Base-by-base conservation (phyloP, 129 eudicot species). In the Escallonia rubra region DNA sequence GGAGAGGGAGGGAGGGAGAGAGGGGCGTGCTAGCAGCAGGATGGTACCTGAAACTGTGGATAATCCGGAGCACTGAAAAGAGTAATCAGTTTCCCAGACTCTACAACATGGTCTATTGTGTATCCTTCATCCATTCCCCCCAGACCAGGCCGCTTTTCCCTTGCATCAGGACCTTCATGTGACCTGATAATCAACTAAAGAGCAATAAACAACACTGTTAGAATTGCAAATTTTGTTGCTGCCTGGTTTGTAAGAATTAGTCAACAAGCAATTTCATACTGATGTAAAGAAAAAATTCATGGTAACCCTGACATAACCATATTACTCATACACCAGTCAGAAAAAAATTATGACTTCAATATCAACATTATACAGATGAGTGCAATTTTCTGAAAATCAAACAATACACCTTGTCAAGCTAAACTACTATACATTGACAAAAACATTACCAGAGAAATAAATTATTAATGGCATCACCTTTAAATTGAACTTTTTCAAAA, bases 131-230 rank as follows among this genome's bases (percentile, higher is more conserved):
- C 85, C 99, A 93, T 93, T 77, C 88, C 87, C 69, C 85, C 92
- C 41, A 93, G 89, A 69, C 89, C 96, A 61, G 92, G 70, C 38
- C 99, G 74, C 75, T 93, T 93, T 74, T 89, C 95, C 83, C 99
- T 82, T 69, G 99, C 99, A 72, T 93, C 99, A 57, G 99, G 99
- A 66, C 99, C 99, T 81, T 93, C 99, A 71, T 93, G 99, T 67
- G 99, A 93, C 81, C 99, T 82, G 46, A 93, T 86, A 75, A 93
- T 85, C 65, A 93, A 76, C 99, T 93, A 85, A 39, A 54, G 34
- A 65, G 10, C 14, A 70, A 70, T 46, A 50, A 59, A 47, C 52
- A 40, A 41, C 46, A 41, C 59, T 43, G 59, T 47, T 8, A 64
- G 47, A 40, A 12, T 57, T 12, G 57, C 16, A 68, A 54, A 12